Base-by-base conservation (phyloP, 2,329 filamentous ascomycete species). In the Biscogniauxia sp. region DNA sequence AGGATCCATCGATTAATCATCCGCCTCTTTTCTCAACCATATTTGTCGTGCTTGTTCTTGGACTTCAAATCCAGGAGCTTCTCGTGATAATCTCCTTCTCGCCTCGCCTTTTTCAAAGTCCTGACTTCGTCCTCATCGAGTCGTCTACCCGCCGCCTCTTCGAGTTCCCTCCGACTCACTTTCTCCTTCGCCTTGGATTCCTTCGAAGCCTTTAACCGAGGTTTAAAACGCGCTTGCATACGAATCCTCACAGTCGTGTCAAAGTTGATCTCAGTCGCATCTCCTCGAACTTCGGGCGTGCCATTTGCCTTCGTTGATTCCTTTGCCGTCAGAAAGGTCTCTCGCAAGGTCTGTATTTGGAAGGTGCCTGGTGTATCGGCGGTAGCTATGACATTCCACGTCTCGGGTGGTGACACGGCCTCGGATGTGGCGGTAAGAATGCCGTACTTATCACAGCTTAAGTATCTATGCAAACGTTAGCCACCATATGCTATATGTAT, bases 211-310 rank as follows among this genome's bases (percentile, higher is more conserved):
- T 89, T 91, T 53, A 95, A 76, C 64, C 85, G 84, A 8, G 94
- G 93, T 80, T 97, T 97, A 80, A 96, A 98, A 55, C 91, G 84
- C 20, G 94, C 92, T 78, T 98, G 94, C 93, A 98, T 97, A 57
- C 93, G 89, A 69, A 98, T 85, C 55, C 92, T 84, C 62, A 96
- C 74, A 6, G 88, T 89, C 9, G 91, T 92, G 68, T 84, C 84
- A 70, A 90, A 91, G 4, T 81, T 84, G 55, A 88, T 85, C 8
- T 79, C 77, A 15, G 88, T 85, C 7, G 86, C 89, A 74, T 97
- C 92, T 54, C 92, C 93, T 32, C 92, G 86, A 13, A 96, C 80
- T 67, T 93, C 89, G 0, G 86, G 82, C 0, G 77, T 70, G 0
- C 79, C 77, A 45, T 78, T 80, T 1, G 78, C 70, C 61, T 83